phyloP scores from a whole-genome alignment of 2,329 filamentous ascomycete species.

The Ceratocystis destructans region DNA sequence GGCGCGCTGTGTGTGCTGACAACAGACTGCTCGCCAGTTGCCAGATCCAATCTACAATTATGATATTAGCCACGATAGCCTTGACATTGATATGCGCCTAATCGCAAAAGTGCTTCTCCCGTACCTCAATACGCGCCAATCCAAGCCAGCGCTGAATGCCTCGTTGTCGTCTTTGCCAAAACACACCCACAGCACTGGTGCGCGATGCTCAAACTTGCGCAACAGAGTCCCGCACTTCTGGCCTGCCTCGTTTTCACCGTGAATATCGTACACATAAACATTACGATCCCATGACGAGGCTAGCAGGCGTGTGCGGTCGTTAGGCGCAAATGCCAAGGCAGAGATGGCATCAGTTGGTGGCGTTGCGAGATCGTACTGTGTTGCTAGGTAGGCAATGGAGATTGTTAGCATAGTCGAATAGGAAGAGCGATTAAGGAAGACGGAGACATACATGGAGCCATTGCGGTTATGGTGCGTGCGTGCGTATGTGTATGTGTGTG shows the following conservation, averaged over 20 bases:
- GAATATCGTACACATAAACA: constrained; percentile 75
- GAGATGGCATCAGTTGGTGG: constrained; percentile 81
- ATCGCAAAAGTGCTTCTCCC: constrained; percentile 18
- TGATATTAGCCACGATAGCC: background rate
- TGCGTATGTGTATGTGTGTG: too few species aligned
- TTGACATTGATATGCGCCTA: constrained; percentile 10
- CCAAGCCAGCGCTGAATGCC: constrained; percentile 74
- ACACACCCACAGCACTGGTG: constrained; percentile 80
- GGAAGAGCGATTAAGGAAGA: background rate
- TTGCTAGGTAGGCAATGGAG: constrained; percentile 31
- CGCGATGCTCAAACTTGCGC: constrained; percentile 63
- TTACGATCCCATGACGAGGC: constrained; percentile 91
- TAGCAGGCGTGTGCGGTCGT: constrained; percentile 60
- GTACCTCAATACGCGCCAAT: constrained; percentile 70
- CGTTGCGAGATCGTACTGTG: constrained; percentile 70
- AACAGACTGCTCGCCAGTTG: constrained; percentile 56
- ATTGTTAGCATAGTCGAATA: background rate
- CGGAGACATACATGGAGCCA: constrained; percentile 18
- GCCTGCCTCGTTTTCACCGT: constrained; percentile 29
- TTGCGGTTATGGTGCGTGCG: background rate
- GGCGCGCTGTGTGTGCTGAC: constrained; percentile 67
- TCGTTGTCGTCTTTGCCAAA: constrained; percentile 73
- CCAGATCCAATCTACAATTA: constrained; percentile 46
- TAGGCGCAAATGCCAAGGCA: constrained; percentile 69
- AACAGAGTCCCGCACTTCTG: constrained; percentile 49